A percentile compares a stretch with the other conserved stretches of the same genome.
phyloP scores from a whole-genome alignment of 2,329 filamentous ascomycete genomes.

The Ambrosiella xylebori region DNA sequence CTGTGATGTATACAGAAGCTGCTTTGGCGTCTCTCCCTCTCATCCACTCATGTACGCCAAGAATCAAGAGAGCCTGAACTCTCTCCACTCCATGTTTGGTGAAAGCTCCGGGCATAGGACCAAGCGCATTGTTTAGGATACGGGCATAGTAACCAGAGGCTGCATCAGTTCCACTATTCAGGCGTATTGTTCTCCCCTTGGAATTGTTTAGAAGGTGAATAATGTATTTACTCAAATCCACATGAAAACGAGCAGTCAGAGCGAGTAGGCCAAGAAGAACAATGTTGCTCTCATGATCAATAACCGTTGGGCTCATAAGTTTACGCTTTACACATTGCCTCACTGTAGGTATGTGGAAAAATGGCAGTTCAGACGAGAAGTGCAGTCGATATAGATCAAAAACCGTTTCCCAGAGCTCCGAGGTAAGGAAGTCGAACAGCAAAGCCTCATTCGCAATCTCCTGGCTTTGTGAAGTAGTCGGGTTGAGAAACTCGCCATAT shows the following conservation, averaged over 20 bases:
- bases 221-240: constrained; percentile 38
- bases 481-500: constrained; percentile 26
- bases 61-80: constrained; percentile 52
- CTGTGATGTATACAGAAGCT: constrained; percentile 37
- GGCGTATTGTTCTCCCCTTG: constrained; percentile 18
- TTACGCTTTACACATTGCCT: constrained; percentile 18
- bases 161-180: constrained; percentile 19
- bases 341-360: constrained; percentile 50
- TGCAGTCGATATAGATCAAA: constrained; percentile 55
- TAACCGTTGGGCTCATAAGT: constrained; percentile 18
- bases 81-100: constrained; percentile 40
- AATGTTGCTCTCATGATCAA: constrained; percentile 33
- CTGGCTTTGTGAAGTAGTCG: constrained; percentile 22
- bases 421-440: constrained; percentile 42
- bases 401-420: constrained; percentile 49
- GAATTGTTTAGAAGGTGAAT: constrained; percentile 22
- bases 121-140: constrained; percentile 35
- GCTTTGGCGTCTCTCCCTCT: constrained; percentile 39
- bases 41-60: constrained; percentile 56
- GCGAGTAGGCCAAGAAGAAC: constrained; percentile 50
- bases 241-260: constrained; percentile 51
- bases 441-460: constrained; percentile 40
- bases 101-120: constrained; percentile 29
- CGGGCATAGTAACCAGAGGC: constrained; percentile 50
- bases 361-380: constrained; percentile 55